phyloP scores from a whole-genome alignment of 805 yeast genomes.

The Saccharomycopsis fibuligera region DNA sequence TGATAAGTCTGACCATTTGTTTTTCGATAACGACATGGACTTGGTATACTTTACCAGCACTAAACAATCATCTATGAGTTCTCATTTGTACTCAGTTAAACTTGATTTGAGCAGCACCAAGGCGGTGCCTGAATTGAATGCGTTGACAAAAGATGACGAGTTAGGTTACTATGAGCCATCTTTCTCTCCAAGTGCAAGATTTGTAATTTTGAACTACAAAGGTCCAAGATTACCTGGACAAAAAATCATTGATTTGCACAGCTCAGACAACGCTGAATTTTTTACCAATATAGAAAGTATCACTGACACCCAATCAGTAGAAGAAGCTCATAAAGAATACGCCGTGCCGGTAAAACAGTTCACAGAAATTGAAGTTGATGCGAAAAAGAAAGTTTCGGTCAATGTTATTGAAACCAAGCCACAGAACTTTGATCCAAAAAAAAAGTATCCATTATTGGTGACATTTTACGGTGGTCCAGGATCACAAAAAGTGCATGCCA shows the following conservation, averaged over 20 bases:
- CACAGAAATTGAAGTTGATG: conserved; percentile 28
- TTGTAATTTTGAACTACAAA: conserved; percentile 42
- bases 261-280: conserved; percentile 31
- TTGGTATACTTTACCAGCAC: conserved; percentile 62
- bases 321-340: conserved; percentile 24
- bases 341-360: conserved; percentile 48
- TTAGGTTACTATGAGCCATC: conserved; percentile 45
- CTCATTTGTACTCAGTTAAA: conserved; percentile 70
- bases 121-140: conserved; percentile 9
- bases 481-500: conserved; percentile 47
- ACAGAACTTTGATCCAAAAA: conserved; percentile 37
- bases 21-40: conserved; percentile 41
- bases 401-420: conserved; percentile 63
- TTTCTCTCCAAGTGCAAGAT: conserved; percentile 54
- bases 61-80: conserved; percentile 68
- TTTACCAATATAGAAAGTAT: conserved; percentile 7
- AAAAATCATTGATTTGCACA: conserved; percentile 52
- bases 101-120: conserved; percentile 27
- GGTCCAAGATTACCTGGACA: conserved; percentile 85
- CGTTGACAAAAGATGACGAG: conserved; percentile 29
- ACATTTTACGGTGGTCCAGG: conserved; percentile 82
- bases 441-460: conserved; percentile 58
- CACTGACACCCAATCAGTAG: conserved; percentile 21
- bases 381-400: conserved; percentile 33
- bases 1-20: conserved; percentile 39